Percentiles rank a stretch among this genome's conserved stretches.
Evolutionary conservation across 345 rosid species (phyloP).

Genomic region (Lepidium aucheri): DNA sequence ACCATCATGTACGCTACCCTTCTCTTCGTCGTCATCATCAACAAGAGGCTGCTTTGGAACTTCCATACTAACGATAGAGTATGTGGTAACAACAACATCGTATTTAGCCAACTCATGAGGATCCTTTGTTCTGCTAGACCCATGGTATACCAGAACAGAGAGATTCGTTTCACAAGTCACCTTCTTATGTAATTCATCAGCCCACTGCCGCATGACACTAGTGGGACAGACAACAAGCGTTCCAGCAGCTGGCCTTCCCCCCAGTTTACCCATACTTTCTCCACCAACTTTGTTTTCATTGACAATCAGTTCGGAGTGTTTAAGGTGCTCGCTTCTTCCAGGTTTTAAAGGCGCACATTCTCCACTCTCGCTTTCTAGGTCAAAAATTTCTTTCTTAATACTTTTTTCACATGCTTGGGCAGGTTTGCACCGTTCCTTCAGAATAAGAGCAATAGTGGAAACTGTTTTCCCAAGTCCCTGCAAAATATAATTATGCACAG

Average conservation of each 20-base stretch:
- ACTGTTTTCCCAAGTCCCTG: slow-evolving; percentile 96
- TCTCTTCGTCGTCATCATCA: slow-evolving; percentile 56
- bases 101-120: slow-evolving; percentile 70
- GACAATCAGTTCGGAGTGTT: slow-evolving; percentile 16
- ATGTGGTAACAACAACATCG: slow-evolving; percentile 94
- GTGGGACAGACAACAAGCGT: slow-evolving; percentile 98
- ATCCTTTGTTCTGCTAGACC: slow-evolving; percentile 84
- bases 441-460: slow-evolving; percentile 91
- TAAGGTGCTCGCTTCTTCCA: slow-evolving; percentile 24
- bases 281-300: slow-evolving; percentile 16
- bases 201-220: slow-evolving; percentile 96
- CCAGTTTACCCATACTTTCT: slow-evolving; percentile 28
- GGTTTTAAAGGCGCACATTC: slow-evolving; percentile 32
- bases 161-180: slow-evolving; percentile 61
- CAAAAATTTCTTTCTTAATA: slow-evolving; percentile 44
- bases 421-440: slow-evolving; percentile 67
- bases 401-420: slow-evolving; percentile 27
- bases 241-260: slow-evolving; percentile 89
- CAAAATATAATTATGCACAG: slow-evolving; percentile 22
- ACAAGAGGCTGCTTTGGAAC: slow-evolving; percentile 83
- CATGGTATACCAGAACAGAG: slow-evolving; percentile 83
- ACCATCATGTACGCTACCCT: slow-evolving; percentile 34
- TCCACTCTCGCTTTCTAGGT: slow-evolving; percentile 68
- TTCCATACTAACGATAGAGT: slow-evolving; percentile 95
- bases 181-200: slow-evolving; percentile 71